Evolutionary conservation across 345 rosid species (phyloP), one percentile per base, ranked within the genome.

Genomic region (Geranium brycei): DNA sequence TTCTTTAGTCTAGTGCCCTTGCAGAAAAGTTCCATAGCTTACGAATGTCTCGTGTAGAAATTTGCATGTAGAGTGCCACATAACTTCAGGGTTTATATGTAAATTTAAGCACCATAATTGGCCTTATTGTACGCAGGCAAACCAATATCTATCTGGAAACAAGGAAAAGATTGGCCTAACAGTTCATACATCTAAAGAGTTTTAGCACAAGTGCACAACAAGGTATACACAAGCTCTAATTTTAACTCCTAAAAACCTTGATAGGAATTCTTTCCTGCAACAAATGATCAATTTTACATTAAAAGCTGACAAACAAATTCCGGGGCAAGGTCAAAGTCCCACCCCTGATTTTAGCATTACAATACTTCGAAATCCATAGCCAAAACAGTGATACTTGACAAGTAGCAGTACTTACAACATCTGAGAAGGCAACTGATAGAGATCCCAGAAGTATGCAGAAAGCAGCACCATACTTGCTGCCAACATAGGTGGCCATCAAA

Each of bases 361-460:
- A 35, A 35, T 35, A 0, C 3, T 35, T 35, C 10, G 41, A 7
- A 35, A 35, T 35, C 41, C 41, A 47, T 13, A 47, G 11, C 11
- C 11, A 47, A 47, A 13, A 47, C 53, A 47, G 53, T 47, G 15
- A 6, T 47, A 47, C 15, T 47, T 47, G 53, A 5, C 41, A 61
- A 64, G 15, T 64, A 51, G 60, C 68, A 61, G 64, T 74, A 82
- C 97, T 80, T 67, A 84, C 96, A 53, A 88, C 99, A 73, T 90
- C 99, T 19, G 96, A 90, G 77, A 93, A 93, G 71, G 99, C 99
- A 64, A 93, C 96, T 61, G 99, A 93, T 41, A 93, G 86, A 58
- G 99, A 90, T 66, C 92, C 89, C 28, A 93, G 92, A 77, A 93
- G 85, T 68, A 85, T 90, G 83, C 96, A 85, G 66, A 76, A 76